Percentiles rank a stretch among this genome's conserved stretches.
Evolutionary conservation across 768 basidiomycete species (phyloP).

Genomic region (Naematelia aurantialba): DNA sequence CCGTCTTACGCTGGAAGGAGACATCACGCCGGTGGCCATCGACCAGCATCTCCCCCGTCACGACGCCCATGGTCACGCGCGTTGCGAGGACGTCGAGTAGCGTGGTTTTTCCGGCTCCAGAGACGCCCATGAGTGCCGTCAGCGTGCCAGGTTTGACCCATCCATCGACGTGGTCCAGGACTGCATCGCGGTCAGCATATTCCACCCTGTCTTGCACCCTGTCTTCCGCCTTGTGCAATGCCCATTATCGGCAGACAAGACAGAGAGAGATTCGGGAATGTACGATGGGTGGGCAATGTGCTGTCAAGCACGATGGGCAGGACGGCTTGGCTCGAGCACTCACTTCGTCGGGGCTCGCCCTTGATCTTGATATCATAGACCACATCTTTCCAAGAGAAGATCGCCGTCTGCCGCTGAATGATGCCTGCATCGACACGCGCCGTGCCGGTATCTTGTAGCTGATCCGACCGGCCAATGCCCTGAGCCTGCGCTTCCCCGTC

Average conservation of each 20-base stretch:
- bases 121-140: slow-evolving; percentile 55
- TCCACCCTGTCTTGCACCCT: too few species aligned
- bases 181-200: neutral
- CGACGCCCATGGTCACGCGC: slow-evolving; percentile 53
- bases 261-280: too few species aligned
- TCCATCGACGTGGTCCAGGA: slow-evolving; percentile 47
- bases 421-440: slow-evolving; percentile 21
- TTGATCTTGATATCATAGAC: slow-evolving; percentile 51
- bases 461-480: neutral
- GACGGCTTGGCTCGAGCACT: too few species aligned
- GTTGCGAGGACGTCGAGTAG: slow-evolving; percentile 49
- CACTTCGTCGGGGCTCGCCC: slow-evolving; percentile 53
- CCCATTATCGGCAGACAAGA: too few species aligned
- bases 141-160: slow-evolving; percentile 52
- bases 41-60: slow-evolving; percentile 54
- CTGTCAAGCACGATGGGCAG: too few species aligned
- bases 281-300: too few species aligned
- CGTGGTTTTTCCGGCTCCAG: slow-evolving; percentile 53
- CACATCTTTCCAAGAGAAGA: slow-evolving; percentile 51
- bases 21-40: slow-evolving; percentile 51
- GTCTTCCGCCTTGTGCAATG: too few species aligned
- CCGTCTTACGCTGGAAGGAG: slow-evolving; percentile 54
- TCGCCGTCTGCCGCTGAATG: slow-evolving; percentile 48
- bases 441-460: neutral
- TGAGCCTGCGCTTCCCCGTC: neutral